Evolutionary conservation across 1,284 basidiomycete species (phyloP), one percentile per base, ranked within the genome.

Genomic region (Apiotrichum mycotoxinovorans): DNA sequence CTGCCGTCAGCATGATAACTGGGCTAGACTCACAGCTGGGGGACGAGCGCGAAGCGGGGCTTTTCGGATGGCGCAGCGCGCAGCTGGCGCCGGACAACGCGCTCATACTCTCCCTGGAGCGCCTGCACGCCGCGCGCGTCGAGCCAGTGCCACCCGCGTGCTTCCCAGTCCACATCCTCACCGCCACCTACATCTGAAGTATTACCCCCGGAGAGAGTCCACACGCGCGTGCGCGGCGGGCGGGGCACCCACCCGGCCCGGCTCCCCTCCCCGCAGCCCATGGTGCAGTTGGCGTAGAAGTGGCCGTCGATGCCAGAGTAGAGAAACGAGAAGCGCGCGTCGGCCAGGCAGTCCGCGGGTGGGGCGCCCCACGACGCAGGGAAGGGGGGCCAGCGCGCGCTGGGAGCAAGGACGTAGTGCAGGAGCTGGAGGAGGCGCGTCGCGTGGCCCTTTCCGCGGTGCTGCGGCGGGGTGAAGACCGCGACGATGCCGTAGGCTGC

Each of bases 391-490:
- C 65, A 45, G 35, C 12, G 18, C 22, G 50, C 30, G 10, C 45
- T 45, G 25, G 53, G 25, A 9, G 54, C 60, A 12, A 66, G 51
- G 7, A 41, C 26, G 44, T 67, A 66, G 41, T 72, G 69, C 11
- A 72, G 57, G 12, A 69, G 57, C 15, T 54, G 58, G 14, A 71
- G 58, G 18, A 71, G 30, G 46, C 63, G 67, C 25, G 64, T 66
- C 1, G 69, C 71, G 48, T 66, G 68, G 0, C 69, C 68, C 12
- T 62, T 59, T 1, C 60, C 66, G 23, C 58, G 63, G 50, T 67
- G 57, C 11, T 61, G 17, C 2, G 52, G 45, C 1, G 67, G 66
- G 4, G 69, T 71, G 26, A 68, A 63, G 2, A 73, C 70, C 0
- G 63, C 66, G 2, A 60, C 62, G 26, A 73, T 64, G n/a, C 56